A percentile compares a stretch with the other conserved stretches of the same genome.
phyloP scores from a whole-genome alignment of 768 basidiomycete genomes.

The Tephrocybe sp. region DNA sequence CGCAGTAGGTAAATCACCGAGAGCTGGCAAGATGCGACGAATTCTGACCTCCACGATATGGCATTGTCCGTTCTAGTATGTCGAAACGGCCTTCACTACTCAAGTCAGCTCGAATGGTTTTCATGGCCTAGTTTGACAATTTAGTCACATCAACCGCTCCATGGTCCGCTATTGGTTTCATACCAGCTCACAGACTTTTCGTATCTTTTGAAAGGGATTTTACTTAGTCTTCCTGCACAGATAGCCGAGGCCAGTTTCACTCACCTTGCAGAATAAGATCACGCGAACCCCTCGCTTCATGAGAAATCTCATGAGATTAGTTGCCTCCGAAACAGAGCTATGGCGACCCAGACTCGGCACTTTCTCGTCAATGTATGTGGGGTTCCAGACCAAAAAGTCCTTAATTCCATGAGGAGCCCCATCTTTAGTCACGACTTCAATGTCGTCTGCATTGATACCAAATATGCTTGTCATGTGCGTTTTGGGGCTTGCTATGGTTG shows the following conservation, averaged over 20 bases:
- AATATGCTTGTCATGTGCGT: conserved; percentile 79
- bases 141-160: conserved; percentile 21
- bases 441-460: conserved; percentile 58
- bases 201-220: conserved; percentile 62
- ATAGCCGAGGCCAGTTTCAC: no score
- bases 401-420: conserved; percentile 82
- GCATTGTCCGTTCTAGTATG: conserved; percentile 71
- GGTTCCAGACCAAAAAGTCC: conserved; percentile 80
- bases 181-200: conserved; percentile 82
- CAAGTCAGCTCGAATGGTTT: conserved; percentile 67
- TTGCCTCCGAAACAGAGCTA: conserved; percentile 68
- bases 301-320: conserved; percentile 69
- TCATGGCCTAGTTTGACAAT: conserved; percentile 63
- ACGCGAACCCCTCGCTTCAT: conserved; percentile 81
- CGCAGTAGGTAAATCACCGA: neutral
- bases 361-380: conserved; percentile 54
- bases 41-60: conserved; percentile 77
- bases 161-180: no score
- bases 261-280: conserved; percentile 92
- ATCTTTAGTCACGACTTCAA: conserved; percentile 73
- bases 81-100: conserved; percentile 76
- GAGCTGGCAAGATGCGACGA: neutral
- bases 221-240: no score
- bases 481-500: conserved; percentile 77
- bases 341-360: conserved; percentile 54